Evolutionary conservation across 495 filamentous ascomycete species (phyloP), one percentile per base, ranked within the genome.

Genomic region (Neurospora discreta): DNA sequence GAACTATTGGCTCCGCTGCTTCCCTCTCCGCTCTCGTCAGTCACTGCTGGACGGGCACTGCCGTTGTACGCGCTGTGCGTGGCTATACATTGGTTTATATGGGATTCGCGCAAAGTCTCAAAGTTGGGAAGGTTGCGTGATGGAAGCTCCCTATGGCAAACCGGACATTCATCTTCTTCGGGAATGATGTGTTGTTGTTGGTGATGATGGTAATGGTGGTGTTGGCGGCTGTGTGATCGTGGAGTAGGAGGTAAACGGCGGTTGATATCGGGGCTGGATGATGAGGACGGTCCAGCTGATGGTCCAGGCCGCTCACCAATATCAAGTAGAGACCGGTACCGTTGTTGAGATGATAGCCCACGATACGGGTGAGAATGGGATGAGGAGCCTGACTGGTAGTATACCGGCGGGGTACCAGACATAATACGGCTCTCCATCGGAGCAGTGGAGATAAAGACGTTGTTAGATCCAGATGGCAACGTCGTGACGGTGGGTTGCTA

Each of bases 111-210:
- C 1, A 85, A 83, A 13, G 85, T 79, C 70, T 92, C 87, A 26
- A 84, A 89, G 68, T 92, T 85, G 3, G 84, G 79, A 11, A 88
- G 81, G 0, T 81, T 83, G 26, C 90, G 83, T 10, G 90, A 86
- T 0, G 94, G 94, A 8, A 98, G 88, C 74, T 89, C 87, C 11
- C 82, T 82, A 72, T 93, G 91, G 76, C 95, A 99, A 70, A 98
- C 89, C 5, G 94, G 94, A 77, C 95, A 99, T 71, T 95, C 89
- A 79, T 98, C 95, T 74, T 93, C 91, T 77, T 98, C 95, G 20
- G 86, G 82, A 9, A 93, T 83, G 39, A 82, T 78, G 38, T 77
- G 76, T 18, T 65, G 52, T 8, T 65, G 52, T 8, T 65, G 52
- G 1, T 65, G 52, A 18, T 65, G 23, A 3, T 60, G 52, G 26